Base-by-base conservation (phyloP, 805 yeast genomes). In the Saccharomycodes ludwigii region DNA sequence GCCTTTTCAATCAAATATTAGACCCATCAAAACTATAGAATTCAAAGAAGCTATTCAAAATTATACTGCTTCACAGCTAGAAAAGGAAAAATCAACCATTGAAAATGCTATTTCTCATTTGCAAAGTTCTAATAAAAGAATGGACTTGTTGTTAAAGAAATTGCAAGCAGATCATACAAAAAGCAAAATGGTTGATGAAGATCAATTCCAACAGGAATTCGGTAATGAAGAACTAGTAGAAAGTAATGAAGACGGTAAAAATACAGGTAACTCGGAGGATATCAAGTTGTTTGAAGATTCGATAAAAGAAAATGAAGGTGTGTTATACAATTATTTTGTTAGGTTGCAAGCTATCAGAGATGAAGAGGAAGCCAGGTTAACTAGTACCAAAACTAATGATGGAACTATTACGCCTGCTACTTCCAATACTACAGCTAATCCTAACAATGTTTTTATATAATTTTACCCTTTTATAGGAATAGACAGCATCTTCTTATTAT, bases 11-110 rank as follows among this genome's bases (percentile, higher is more conserved):
- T n/a, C n/a, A 51, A 36, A 14, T 11, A 25, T 19, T 28, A 53
- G 60, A 46, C 64, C 65, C 3, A 49, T 59, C 16, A 56, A 57
- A 21, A 59, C 59, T 21, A 61, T 54, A 20, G 74, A 74, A 37
- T 73, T 74, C 46, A 54, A 42, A 11, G 52, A 52, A 1, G 74
- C 77, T 22, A 63, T 73, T n/a, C 63, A 60, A 13, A 75, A 71
- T 2, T 61, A 74, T 17, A 52, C 72, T 0, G 70, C 65, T 25
- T 66, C 57, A 2, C 65, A 68, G 31, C 41, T 70, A 24, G 30
- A 40, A 6, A 36, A 44, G 1, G 46, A 65, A 13, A 47, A 52
- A 24, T 28, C 35, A 11, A 59, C 58, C 35, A 43, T 69, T n/a
- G 35, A 35, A 10, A 57, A 53, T 26, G 67, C 78, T 12, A 46